Evolutionary conservation across 2,329 filamentous ascomycete species (phyloP).

Genomic region (Epichloe festucae): DNA sequence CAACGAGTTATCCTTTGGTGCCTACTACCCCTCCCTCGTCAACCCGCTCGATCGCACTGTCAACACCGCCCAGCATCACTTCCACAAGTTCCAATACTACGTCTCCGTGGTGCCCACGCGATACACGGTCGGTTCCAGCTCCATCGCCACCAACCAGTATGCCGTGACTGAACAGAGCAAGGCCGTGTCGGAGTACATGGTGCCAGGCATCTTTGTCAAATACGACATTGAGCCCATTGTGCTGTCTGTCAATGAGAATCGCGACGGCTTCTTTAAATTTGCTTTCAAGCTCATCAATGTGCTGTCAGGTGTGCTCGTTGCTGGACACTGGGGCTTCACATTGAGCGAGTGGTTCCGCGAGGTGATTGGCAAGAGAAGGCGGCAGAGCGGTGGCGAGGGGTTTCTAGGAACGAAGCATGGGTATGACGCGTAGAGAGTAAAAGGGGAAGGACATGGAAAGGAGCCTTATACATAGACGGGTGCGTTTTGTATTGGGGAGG

Average conservation of each 20-base stretch:
- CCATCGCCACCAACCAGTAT: slow-evolving; percentile 92
- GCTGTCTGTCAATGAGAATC: slow-evolving; percentile 70
- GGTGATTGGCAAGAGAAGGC: slow-evolving; percentile 36
- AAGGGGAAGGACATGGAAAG: not conserved
- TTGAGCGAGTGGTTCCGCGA: slow-evolving; percentile 61
- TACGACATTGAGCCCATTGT: slow-evolving; percentile 97
- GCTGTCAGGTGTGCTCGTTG: slow-evolving; percentile 78
- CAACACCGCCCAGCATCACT: slow-evolving; percentile 60
- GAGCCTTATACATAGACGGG: not conserved
- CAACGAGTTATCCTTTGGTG: slow-evolving; percentile 89
- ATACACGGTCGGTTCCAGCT: slow-evolving; percentile 58
- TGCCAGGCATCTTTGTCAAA: slow-evolving; percentile 95
- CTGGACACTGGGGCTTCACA: slow-evolving; percentile 86
- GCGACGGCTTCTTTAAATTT: slow-evolving; percentile 61
- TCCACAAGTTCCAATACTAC: slow-evolving; percentile 98
- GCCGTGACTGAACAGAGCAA: slow-evolving; percentile 84
- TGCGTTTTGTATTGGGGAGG: not conserved
- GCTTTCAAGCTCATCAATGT: slow-evolving; percentile 81
- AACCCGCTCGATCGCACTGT: slow-evolving; percentile 92
- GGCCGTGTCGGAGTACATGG: slow-evolving; percentile 50
- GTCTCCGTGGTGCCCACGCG: slow-evolving; percentile 88
- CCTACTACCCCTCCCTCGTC: slow-evolving; percentile 85
- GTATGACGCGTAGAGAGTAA: slow-evolving; percentile 11
- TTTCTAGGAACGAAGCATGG: slow-evolving; percentile 35
- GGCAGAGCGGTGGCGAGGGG: slow-evolving; percentile 32